Base-by-base conservation (phyloP, 345 rosid species). In the Citrus sinensis region DNA sequence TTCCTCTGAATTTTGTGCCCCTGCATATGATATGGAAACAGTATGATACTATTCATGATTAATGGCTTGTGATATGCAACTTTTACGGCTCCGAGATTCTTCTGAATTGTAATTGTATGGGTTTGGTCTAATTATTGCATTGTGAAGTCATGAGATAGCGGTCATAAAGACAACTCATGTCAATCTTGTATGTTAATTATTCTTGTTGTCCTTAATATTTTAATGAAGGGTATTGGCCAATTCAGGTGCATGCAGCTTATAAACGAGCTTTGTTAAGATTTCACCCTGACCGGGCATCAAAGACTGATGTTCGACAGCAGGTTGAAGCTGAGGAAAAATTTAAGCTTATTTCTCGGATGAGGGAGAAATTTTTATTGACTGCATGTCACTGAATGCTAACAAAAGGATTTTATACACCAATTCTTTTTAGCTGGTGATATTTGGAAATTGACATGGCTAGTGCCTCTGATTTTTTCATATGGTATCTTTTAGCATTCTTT, bases 291-390 rank as follows among this genome's bases (percentile, higher is more conserved):
- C 85, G 97, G 67, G 86, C 94, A 32, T 89, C 97, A 40, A 89
- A 86, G 86, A 85, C 83, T 2, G 93, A 91, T 80, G 79, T 96
- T 60, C 87, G 86, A 35, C 91, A 86, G 73, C 93, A 92, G 82
- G 97, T 92, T 73, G 97, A 92, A 83, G 94, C 97, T 0, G 99
- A 94, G 82, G 99, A 96, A 79, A 94, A 88, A 67, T 92, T 96
- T 82, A 96, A 96, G 83, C 92, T 92, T 73, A 88, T 96, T 79
- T 86, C 91, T 73, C 97, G 94, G 78, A 90, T 91, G 95, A 96
- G 90, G 85, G 97, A 89, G 80, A 88, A 89, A 77, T 86, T 88
- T 83, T 70, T 79, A 74, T 82, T 82, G 5, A 69, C 86, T 73
- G 73, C 82, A 39, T 83, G 80, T 46, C 61, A 58, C 55, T 81